Evolutionary conservation across 352 stramenopile species (phyloP), one percentile per base, ranked within the genome.

Genomic region (Phytophthora pinifolia): DNA sequence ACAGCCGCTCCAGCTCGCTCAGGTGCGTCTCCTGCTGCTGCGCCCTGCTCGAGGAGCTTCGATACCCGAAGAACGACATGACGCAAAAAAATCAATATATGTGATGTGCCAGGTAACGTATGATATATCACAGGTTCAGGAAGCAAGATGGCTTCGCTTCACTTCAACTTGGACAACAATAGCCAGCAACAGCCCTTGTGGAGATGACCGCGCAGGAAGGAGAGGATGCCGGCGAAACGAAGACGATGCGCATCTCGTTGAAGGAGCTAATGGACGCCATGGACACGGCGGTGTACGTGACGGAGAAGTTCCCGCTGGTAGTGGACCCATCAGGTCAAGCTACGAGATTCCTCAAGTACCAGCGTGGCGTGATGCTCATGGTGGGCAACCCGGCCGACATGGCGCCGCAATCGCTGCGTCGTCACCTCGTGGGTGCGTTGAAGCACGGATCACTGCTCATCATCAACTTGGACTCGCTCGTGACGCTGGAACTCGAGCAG

Each of bases 341-440:
- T 10, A 77, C 72, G 22, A 79, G 86, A 2, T 97, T 96, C 36
- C 83, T 97, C 51, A 89, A 93, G 48, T 97, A 97, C 64, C 89
- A 97, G 58, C 84, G 83, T 2, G 88, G 89, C 12, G 72, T 74
- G 9, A 86, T 92, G 36, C 72, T 97, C n/a, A 73, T 94, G 62
- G 79, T 68, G 0, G 77, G 73, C n/a, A 94, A 86, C 34, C 83
- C 74, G 6, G 29, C 45, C 1, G 83, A 96, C 41, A 92, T 92
- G 74, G 62, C 72, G 5, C 59, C 67, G 10, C 67, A 88, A 29
- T 85, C 76, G 13, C 54, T 97, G 9, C 81, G 87, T 2, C 61
- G 68, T 9, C 78, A 88, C 14, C 69, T 97, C 25, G 81, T 97
- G 3, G 83, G 71, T 2, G 75, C 78, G 3, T 61, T 97, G 6